A percentile compares a stretch with the other conserved stretches of the same genome.
Evolutionary conservation across 257 asterid species (phyloP).

Genomic region (Capsicum chinense): DNA sequence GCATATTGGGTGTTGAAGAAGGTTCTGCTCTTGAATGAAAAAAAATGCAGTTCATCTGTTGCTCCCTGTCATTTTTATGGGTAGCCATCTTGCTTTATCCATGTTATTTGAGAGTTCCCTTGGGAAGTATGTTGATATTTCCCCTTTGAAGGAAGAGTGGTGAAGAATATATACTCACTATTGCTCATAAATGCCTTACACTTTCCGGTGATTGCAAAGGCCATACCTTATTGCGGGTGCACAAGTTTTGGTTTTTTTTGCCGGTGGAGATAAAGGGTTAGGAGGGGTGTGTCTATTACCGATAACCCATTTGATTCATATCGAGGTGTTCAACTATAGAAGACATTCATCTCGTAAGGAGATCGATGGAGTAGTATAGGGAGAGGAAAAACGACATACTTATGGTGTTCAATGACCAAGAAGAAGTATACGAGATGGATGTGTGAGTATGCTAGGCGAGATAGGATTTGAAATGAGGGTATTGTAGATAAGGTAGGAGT

Average conservation of each 20-base stretch:
- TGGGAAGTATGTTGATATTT: not conserved
- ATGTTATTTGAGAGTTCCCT: not conserved
- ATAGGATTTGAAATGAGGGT: too few species aligned
- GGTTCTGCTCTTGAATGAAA: not conserved
- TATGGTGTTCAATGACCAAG: too few species aligned
- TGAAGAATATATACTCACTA: constrained; percentile 18
- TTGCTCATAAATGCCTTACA: not conserved
- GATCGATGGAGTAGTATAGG: too few species aligned
- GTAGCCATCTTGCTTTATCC: not conserved
- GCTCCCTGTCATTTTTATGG: not conserved
- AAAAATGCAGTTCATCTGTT: not conserved
- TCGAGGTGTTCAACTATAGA: too few species aligned
- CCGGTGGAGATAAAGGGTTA: not conserved
- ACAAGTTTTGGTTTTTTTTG: not conserved
- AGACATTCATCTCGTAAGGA: too few species aligned
- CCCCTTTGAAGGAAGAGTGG: constrained; percentile 11
- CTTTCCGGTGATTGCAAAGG: not conserved
- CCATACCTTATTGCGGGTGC: not conserved
- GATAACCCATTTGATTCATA: too few species aligned
- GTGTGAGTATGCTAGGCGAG: too few species aligned
- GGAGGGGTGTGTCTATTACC: too few species aligned
- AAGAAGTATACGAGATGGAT: too few species aligned
- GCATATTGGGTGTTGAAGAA: not conserved
- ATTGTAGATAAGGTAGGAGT: too few species aligned
- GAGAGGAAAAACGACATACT: too few species aligned